Evolutionary conservation across 495 filamentous ascomycete genomes (phyloP), one percentile per base, ranked within the genome.

Genomic region (Parathielavia hyrcaniae): DNA sequence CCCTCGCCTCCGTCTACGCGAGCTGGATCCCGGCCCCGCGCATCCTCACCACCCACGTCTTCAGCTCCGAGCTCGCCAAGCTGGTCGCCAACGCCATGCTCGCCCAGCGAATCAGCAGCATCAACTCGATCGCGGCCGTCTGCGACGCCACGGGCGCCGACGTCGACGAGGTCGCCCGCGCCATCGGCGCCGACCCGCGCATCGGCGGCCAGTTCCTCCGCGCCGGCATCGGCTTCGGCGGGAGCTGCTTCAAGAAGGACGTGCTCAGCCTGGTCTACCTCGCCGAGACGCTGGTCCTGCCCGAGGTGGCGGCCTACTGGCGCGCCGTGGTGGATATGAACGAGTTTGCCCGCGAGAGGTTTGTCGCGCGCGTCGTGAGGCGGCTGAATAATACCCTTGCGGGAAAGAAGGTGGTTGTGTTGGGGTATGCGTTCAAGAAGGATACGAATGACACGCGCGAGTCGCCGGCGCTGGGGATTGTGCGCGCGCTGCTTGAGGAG

Each of bases 201-300:
- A 51, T 51, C 49, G 49, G 49, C 34, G n/a, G 49, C 17, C 22
- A 51, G 49, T 51, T 51, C 35, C 49, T 51, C 49, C 22, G 20
- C 11, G 49, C 49, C 35, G 49, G 49, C 4, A 51, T 51, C 13
- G 49, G 49, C 4, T 51, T 51, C 5, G 49, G 49, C 10, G 49
- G 49, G 2, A 51, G 49, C 34, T 51, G 49, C 19, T 51, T 51
- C 19, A 51, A 51, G 49, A 51, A 51, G 35, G 49, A 51, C 20
- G 35, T 51, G 10, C 35, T 51, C 11, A 51, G 49, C 12, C 20
- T 51, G 4, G 49, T 26, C 1, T 51, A 51, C 35, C 49, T 51
- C 11, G 49, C 49, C 12, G 49, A 51, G 20, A 51, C 49, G 5
- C 10, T 51, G 34, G 35, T 51, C 0, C 49, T 51, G 10, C 49